Evolutionary conservation across 768 basidiomycete genomes (phyloP).

Genomic region (Trametes coccinea): DNA sequence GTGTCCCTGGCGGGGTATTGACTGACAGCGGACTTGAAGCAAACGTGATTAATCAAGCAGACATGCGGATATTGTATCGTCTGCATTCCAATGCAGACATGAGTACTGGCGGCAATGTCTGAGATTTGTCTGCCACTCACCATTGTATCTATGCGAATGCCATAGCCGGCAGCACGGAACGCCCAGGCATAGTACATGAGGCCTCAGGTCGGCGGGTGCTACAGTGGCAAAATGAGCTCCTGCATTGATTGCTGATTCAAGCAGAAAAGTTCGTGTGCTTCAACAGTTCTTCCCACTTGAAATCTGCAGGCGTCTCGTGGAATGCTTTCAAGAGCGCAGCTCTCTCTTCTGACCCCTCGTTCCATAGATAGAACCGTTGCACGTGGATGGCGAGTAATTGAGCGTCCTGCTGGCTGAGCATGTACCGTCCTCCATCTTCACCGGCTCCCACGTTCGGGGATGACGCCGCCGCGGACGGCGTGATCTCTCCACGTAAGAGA

Average conservation of each 20-base stretch:
- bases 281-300: slow-evolving; percentile 81
- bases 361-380: slow-evolving; percentile 85
- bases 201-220: no score
- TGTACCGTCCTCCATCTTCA: slow-evolving; percentile 46
- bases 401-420: slow-evolving; percentile 79
- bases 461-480: slow-evolving; percentile 59
- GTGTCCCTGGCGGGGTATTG: no score
- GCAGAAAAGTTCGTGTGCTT: slow-evolving; percentile 39
- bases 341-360: slow-evolving; percentile 38
- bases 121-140: no score
- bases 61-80: no score
- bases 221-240: background rate
- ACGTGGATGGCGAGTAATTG: slow-evolving; percentile 78
- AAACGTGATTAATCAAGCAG: no score
- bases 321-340: slow-evolving; percentile 64
- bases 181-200: no score
- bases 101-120: no score
- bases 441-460: slow-evolving; percentile 37
- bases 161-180: no score
- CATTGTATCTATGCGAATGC: no score
- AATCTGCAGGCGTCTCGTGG: slow-evolving; percentile 75
- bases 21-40: no score
- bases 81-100: no score
- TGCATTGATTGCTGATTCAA: background rate
- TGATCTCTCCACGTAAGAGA: slow-evolving; percentile 89